Base-by-base conservation (phyloP, 306 rosid genomes). In the Begonia masoniana region DNA sequence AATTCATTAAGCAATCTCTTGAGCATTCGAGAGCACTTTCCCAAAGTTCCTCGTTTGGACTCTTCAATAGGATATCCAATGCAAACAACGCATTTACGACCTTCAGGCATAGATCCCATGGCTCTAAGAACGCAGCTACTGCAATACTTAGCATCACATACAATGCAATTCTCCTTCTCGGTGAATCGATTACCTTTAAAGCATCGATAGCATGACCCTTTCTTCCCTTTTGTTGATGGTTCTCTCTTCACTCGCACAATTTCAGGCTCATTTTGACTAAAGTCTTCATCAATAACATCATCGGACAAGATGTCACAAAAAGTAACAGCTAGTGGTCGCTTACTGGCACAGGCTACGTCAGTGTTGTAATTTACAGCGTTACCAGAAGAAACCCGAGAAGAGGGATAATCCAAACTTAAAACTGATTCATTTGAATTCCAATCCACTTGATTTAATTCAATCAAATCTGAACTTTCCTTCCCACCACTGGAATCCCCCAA, bases 91-190 rank as follows among this genome's bases (percentile, higher is more conserved):
- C 99, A 92, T 71, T 92, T 92, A 17, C 99, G 73, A 23, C 99
- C 99, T 75, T 92, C 96, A 0, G 99, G 99, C 99, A 92, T 92
- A 4, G 99, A 92, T 50, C 99, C 99, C 99, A 92, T 86, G 5
- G 88, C 95, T 79, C 94, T 77, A 50, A 92, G 76, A 62, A 92
- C 96, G 15, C 99, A 92, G 50, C 71, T 74, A 60, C 83, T 80
- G 54, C 99, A 92, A 72, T 83, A 92, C 74, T 92, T 92, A 0
- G 99, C 92, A 53, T 79, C 92, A 51, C 99, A 92, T 12, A 92
- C 99, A n/a, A 86, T 63, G 70, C 99, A 92, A 23, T 62, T 71
- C 73, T 92, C 99, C 69, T 92, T 92, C 60, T 92, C 99, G 15
- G 88, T 81, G 53, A 92, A 83, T 55, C 96, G 70, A 19, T 62